phyloP scores from a whole-genome alignment of 1,284 basidiomycete genomes.

The Moniliophthora roreri region DNA sequence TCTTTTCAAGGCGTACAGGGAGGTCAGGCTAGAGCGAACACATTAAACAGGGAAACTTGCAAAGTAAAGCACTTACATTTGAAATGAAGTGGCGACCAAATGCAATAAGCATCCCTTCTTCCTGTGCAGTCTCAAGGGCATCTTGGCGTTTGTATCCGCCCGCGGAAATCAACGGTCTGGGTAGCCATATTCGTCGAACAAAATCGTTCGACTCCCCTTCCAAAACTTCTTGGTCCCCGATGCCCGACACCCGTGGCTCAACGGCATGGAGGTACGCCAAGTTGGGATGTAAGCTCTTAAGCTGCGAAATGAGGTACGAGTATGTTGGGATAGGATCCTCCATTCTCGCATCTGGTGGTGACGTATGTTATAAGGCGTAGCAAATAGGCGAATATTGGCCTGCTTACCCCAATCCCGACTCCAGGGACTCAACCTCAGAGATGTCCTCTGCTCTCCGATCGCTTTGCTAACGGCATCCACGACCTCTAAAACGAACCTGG shows the following conservation, averaged over 20 bases:
- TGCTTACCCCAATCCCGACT: slow-evolving; percentile 27
- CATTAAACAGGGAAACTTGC: neutral
- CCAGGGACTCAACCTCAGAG: slow-evolving; percentile 53
- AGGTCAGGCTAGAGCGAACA: slow-evolving; percentile 47
- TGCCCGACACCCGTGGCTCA: slow-evolving; percentile 29
- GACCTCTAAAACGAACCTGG: slow-evolving; percentile 42
- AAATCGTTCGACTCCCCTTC: slow-evolving; percentile 24
- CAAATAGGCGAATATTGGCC: no score
- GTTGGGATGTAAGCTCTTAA: slow-evolving; percentile 31
- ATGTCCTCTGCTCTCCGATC: slow-evolving; percentile 36
- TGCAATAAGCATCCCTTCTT: slow-evolving; percentile 5
- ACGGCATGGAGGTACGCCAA: slow-evolving; percentile 51
- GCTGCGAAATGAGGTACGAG: slow-evolving; percentile 25
- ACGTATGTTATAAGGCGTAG: no score
- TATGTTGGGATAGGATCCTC: slow-evolving; percentile 37
- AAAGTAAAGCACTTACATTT: slow-evolving; percentile 4
- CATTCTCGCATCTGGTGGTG: slow-evolving; percentile 33
- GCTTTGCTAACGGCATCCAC: slow-evolving; percentile 36
- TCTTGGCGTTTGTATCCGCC: slow-evolving; percentile 29
- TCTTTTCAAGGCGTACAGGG: slow-evolving; percentile 35
- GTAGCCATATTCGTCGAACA: slow-evolving; percentile 31
- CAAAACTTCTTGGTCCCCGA: neutral
- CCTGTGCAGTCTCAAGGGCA: slow-evolving; percentile 14
- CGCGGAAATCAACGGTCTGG: slow-evolving; percentile 33
- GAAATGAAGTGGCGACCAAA: slow-evolving; percentile 10